A percentile compares a stretch with the other conserved stretches of the same genome.
phyloP scores from a whole-genome alignment of 495 filamentous ascomycete species.

The Lophium mytilinum region DNA sequence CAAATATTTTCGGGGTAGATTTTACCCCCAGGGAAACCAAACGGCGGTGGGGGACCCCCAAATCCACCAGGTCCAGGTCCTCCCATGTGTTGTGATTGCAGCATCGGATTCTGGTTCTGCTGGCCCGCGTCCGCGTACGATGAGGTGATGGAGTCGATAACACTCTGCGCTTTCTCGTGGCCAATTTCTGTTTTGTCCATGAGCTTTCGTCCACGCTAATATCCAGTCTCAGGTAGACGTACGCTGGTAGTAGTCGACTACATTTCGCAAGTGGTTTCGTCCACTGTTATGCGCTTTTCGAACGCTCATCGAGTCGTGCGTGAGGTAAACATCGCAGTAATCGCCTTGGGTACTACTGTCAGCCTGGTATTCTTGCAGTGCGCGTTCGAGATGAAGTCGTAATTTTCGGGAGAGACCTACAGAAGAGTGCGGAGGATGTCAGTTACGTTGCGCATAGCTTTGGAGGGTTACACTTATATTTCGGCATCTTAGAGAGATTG shows the following conservation, averaged over 20 bases:
- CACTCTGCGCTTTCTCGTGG: conserved; percentile 94
- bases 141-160: conserved; percentile 93
- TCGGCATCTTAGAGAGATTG: conserved; percentile 52
- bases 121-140: conserved; percentile 93
- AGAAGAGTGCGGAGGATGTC: conserved; percentile 55
- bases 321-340: conserved; percentile 99
- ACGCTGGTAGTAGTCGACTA: conserved; percentile 98
- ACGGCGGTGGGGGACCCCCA: conserved; percentile 39
- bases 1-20: conserved; percentile 44
- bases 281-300: conserved; percentile 97
- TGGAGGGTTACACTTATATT: conserved; percentile 55
- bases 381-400: not conserved
- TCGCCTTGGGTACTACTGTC: conserved; percentile 53
- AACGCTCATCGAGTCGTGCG: conserved; percentile 99
- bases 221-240: conserved; percentile 23
- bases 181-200: conserved; percentile 63
- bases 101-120: conserved; percentile 56
- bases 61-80: conserved; percentile 26
- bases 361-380: not conserved
- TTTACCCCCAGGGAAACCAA: conserved; percentile 51
- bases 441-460: conserved; percentile 32
- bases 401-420: conserved; percentile 41
- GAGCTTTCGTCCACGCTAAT: not conserved
- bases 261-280: conserved; percentile 92
- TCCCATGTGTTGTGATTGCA: not conserved